Conservation (phyloP, 768 basidiomycete species). For the Boletus barrowsii region DNA sequence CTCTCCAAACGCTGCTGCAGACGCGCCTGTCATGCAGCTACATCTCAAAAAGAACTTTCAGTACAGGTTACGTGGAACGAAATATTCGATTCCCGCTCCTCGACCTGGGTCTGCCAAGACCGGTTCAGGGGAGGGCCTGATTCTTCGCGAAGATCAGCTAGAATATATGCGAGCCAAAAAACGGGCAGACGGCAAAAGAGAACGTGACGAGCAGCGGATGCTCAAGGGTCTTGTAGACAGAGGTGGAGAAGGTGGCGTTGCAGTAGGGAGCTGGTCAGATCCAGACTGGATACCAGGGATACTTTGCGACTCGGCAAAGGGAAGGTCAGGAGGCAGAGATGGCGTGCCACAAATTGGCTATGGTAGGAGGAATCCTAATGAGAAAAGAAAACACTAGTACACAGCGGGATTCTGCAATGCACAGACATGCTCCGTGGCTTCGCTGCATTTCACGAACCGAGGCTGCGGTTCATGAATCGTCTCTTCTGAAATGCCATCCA, state of each 20-base stretch:
- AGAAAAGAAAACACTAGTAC: slow-evolving; percentile 50
- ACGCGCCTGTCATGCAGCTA: slow-evolving; percentile 72
- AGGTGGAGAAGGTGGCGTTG: slow-evolving; percentile 47
- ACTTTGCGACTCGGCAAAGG: slow-evolving; percentile 68
- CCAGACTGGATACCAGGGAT: slow-evolving; percentile 93
- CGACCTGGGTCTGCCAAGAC: slow-evolving; percentile 86
- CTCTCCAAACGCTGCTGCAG: slow-evolving; percentile 55
- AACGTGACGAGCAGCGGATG: slow-evolving; percentile 70
- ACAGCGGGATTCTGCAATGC: slow-evolving; percentile 16
- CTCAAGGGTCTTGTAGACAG: slow-evolving; percentile 57
- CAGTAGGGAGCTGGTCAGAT: slow-evolving; percentile 85
- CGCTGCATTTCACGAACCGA: slow-evolving; percentile 50
- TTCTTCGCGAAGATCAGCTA: slow-evolving; percentile 89
- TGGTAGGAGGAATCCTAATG: slow-evolving; percentile 90
- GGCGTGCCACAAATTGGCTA: slow-evolving; percentile 83
- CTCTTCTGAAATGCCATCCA: slow-evolving; percentile 99
- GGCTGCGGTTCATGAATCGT: slow-evolving; percentile 90
- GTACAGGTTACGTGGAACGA: slow-evolving; percentile 86
- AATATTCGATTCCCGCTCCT: slow-evolving; percentile 88
- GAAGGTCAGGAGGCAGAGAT: slow-evolving; percentile 51
- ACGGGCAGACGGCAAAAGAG: slow-evolving; percentile 65
- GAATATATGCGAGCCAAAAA: slow-evolving; percentile 85
- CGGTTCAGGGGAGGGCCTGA: slow-evolving; percentile 76
- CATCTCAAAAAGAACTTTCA: slow-evolving; percentile 97
- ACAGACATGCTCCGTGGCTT: slow-evolving; percentile 1